These are phyloP conservation scores for Arachis hypogaea DNA, from an alignment of 306 rosid species.

Conservation along the genomic window DNA sequence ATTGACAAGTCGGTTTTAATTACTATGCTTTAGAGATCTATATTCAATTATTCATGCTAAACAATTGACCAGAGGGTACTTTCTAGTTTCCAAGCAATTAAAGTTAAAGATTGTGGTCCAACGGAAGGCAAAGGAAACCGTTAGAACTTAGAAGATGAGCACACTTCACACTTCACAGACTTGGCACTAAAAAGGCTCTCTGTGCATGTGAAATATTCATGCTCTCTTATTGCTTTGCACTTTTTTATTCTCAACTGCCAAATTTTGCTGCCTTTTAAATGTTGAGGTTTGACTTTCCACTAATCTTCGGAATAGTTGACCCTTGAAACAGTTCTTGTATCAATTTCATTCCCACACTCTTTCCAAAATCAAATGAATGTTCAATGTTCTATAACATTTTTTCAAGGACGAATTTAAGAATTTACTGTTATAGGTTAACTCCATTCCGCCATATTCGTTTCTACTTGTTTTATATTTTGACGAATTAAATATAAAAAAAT, in stretches of 20 bases:
- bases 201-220: constrained; percentile 31
- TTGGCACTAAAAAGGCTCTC: constrained; percentile 7
- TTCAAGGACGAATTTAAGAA: too few relatives aligned
- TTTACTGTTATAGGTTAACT: neutral
- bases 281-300: too few relatives aligned
- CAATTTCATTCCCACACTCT: too few relatives aligned
- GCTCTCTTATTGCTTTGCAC: neutral
- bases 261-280: neutral
- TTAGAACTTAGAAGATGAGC: neutral
- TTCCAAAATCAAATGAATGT: too few relatives aligned
- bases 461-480: neutral
- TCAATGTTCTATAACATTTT: too few relatives aligned
- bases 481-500: neutral
- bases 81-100: neutral
- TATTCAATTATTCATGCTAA: too few relatives aligned
- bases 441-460: neutral
- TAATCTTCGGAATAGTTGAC: too few relatives aligned
- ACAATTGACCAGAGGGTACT: too few relatives aligned
- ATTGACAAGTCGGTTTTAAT: too few relatives aligned
- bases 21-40: too few relatives aligned
- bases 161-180: constrained; percentile 2
- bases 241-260: constrained; percentile 15
- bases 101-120: constrained; percentile 29
- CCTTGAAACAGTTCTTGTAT: too few relatives aligned
- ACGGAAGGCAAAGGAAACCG: neutral